phyloP scores from a whole-genome alignment of 441 rosid genomes.

The Sinapis alba region DNA sequence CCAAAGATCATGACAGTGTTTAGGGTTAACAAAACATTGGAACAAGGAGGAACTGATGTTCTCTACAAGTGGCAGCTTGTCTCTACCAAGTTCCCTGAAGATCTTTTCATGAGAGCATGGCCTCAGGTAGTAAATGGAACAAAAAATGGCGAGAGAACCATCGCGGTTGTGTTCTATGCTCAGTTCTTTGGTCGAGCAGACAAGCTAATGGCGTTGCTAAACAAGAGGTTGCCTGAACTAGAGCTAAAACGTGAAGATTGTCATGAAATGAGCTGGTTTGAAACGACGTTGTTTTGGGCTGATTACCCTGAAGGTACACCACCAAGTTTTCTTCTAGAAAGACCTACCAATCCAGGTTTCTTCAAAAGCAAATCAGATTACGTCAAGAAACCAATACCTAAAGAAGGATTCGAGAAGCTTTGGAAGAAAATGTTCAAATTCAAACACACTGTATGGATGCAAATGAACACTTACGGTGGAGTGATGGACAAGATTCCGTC shows the following conservation, averaged over 20 bases:
- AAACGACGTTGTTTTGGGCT: slow-evolving; percentile 58
- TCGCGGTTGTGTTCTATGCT: slow-evolving; percentile 47
- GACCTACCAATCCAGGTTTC: slow-evolving; percentile 49
- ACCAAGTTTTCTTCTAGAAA: slow-evolving; percentile 57
- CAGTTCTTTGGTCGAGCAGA: slow-evolving; percentile 54
- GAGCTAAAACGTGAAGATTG: slow-evolving; percentile 57
- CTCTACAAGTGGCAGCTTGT: slow-evolving; percentile 66
- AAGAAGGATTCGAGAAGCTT: slow-evolving; percentile 56
- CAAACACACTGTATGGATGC: slow-evolving; percentile 58
- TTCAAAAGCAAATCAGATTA: slow-evolving; percentile 80
- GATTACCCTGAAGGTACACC: slow-evolving; percentile 53
- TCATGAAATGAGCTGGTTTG: slow-evolving; percentile 63
- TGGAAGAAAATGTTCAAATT: slow-evolving; percentile 51
- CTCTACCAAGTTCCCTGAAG: slow-evolving; percentile 50
- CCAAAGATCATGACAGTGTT: slow-evolving; percentile 63
- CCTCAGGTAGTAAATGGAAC: slow-evolving; percentile 38
- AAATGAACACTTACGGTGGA: slow-evolving; percentile 68
- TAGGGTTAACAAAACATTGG: slow-evolving; percentile 51
- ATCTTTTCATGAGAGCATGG: slow-evolving; percentile 61
- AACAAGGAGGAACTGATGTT: slow-evolving; percentile 52
- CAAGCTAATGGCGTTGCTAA: slow-evolving; percentile 36
- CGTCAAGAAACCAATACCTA: slow-evolving; percentile 52
- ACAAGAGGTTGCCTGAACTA: slow-evolving; percentile 54
- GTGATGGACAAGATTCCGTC: slow-evolving; percentile 51
- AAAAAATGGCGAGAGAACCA: slow-evolving; percentile 35